phyloP scores from a whole-genome alignment of 306 rosid genomes.

The Lathyrus sativus region DNA sequence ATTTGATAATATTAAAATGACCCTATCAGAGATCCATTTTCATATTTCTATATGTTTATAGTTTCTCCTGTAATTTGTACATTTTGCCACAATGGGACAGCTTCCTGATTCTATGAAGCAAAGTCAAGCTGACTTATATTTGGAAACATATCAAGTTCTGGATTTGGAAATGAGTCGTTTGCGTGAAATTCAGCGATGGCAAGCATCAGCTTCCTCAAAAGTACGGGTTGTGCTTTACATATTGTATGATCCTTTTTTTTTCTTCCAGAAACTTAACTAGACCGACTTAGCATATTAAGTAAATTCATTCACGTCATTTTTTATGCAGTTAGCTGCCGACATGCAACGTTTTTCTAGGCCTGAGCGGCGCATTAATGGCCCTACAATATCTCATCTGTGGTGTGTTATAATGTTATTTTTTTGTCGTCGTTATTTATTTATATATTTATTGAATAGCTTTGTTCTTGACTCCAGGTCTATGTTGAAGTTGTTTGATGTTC shows the following conservation, averaged over 20 bases:
- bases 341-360: constrained; percentile 99
- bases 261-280: constrained; percentile 18
- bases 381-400: constrained; percentile 94
- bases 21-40: constrained; percentile 22
- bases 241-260: constrained; percentile 11
- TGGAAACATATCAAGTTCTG: constrained; percentile 96
- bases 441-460: constrained; percentile 28
- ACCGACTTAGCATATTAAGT: constrained; percentile 30
- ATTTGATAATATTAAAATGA: constrained; percentile 28
- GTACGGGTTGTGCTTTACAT: constrained; percentile 41
- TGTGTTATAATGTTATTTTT: constrained; percentile 39
- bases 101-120: constrained; percentile 99
- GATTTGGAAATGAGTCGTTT: constrained; percentile 99
- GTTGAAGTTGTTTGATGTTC: constrained; percentile 91
- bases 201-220: constrained; percentile 92
- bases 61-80: constrained; percentile 25
- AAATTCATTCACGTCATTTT: constrained; percentile 31
- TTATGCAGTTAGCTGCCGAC: constrained; percentile 88
- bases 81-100: constrained; percentile 48
- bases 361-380: constrained; percentile 96
- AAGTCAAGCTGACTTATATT: constrained; percentile 95
- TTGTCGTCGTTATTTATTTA: not conserved
- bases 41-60: constrained; percentile 22
- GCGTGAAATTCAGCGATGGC: constrained; percentile 98
- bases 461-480: constrained; percentile 71